Conservation (phyloP, 2,329 filamentous ascomycete genomes). For the Coniochaeta sp. region DNA sequence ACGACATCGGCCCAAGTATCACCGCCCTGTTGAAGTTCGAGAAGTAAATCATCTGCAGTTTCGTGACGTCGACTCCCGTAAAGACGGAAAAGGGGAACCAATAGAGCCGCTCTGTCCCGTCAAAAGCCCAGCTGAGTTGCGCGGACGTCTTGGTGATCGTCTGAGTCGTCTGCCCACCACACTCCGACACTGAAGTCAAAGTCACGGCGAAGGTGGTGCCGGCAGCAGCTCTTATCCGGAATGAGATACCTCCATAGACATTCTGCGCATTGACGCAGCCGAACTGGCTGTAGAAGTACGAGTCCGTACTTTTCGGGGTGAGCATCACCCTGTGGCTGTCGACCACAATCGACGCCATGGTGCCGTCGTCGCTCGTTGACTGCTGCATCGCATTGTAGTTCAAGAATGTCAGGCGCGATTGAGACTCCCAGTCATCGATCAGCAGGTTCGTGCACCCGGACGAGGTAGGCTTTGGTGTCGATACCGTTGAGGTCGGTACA, state of each 20-base stretch:
- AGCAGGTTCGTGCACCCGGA: constrained; percentile 17
- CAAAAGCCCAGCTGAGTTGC: constrained; percentile 52
- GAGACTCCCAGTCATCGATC: constrained; percentile 53
- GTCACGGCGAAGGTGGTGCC: constrained; percentile 45
- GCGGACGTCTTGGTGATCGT: constrained; percentile 30
- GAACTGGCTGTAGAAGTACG: constrained; percentile 52
- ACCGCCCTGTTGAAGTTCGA: constrained; percentile 35
- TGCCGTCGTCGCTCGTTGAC: constrained; percentile 47
- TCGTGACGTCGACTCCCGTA: constrained; percentile 38
- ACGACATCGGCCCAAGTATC: constrained; percentile 47
- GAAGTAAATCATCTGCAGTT: constrained; percentile 45
- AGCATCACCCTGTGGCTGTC: constrained; percentile 43
- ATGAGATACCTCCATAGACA: constrained; percentile 45
- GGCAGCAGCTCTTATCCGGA: constrained; percentile 44
- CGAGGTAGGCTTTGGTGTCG: constrained; percentile 8
- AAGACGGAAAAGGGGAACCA: constrained; percentile 47
- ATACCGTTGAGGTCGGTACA: constrained; percentile 4
- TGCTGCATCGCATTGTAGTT: constrained; percentile 51
- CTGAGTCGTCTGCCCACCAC: constrained; percentile 28
- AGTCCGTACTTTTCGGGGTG: constrained; percentile 36
- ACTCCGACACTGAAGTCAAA: constrained; percentile 37
- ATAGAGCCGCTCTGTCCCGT: constrained; percentile 53
- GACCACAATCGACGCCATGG: constrained; percentile 47
- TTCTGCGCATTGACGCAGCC: constrained; percentile 43
- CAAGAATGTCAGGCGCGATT: constrained; percentile 53